Evolutionary conservation across 345 rosid genomes (phyloP).

Genomic region (Kandelia obovata): DNA sequence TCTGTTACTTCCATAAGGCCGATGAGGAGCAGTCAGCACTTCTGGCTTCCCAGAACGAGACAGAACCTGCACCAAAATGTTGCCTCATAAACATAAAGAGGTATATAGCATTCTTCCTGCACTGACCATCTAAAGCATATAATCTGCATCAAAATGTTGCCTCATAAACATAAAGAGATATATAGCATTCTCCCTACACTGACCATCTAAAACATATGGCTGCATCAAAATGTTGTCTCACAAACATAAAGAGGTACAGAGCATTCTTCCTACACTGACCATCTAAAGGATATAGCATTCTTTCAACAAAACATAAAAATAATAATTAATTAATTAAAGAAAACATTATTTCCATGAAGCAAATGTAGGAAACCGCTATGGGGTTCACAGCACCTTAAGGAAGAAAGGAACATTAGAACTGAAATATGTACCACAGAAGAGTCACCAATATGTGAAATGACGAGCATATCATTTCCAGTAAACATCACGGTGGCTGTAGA

Average conservation of each 20-base stretch:
- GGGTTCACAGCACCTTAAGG: neutral
- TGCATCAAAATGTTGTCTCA: constrained; percentile 11
- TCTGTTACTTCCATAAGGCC: constrained; percentile 75
- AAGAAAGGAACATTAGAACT: neutral
- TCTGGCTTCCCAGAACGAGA: constrained; percentile 77
- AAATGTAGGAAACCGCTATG: too few species aligned
- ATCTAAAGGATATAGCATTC: neutral
- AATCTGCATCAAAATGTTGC: constrained; percentile 9
- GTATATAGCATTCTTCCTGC: neutral
- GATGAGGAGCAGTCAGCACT: constrained; percentile 69
- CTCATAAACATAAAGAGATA: neutral
- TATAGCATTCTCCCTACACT: neutral
- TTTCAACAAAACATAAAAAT: neutral
- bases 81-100: neutral
- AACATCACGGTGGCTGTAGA: constrained; percentile 81
- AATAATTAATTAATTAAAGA: neutral
- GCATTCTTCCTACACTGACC: neutral
- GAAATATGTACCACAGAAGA: constrained; percentile 58
- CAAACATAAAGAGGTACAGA: neutral
- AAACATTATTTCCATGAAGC: neutral
- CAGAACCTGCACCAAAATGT: constrained; percentile 49
- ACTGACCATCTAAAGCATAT: neutral
- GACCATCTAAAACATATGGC: neutral
- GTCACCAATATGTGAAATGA: constrained; percentile 85
- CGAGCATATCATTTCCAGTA: constrained; percentile 47